Percentiles rank a stretch among this genome's conserved stretches.
Conservation (phyloP, 352 stramenopile species). For the Phytopythium chamaehyphon region DNA sequence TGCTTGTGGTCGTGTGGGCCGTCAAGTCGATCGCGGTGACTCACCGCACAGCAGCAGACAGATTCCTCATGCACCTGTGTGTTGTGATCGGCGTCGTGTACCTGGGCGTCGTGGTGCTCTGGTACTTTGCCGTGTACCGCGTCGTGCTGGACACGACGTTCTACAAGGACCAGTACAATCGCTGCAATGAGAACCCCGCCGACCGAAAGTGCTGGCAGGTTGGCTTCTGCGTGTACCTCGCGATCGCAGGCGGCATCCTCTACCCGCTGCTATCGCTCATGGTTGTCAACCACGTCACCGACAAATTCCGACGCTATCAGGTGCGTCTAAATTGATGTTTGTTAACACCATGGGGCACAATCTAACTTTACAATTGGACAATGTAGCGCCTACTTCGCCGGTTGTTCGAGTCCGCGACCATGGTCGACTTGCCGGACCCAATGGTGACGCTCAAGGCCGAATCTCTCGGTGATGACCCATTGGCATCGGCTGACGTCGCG, state of each 20-base stretch:
- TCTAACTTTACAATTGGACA: neutral
- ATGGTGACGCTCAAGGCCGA: conserved; percentile 38
- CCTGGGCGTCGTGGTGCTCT: conserved; percentile 42
- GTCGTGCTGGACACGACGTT: conserved; percentile 63
- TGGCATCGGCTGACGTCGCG: conserved; percentile 25
- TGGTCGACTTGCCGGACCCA: conserved; percentile 37
- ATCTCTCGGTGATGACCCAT: conserved; percentile 22
- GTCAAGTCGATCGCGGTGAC: conserved; percentile 45
- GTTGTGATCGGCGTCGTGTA: conserved; percentile 50
- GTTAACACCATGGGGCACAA: neutral
- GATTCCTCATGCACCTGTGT: conserved; percentile 70
- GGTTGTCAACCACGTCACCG: conserved; percentile 47
- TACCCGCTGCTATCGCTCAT: conserved; percentile 63
- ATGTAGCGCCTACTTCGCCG: conserved; percentile 30
- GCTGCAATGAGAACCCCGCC: conserved; percentile 52
- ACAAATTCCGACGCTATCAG: conserved; percentile 61
- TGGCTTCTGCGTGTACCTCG: conserved; percentile 53
- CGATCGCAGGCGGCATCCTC: conserved; percentile 41
- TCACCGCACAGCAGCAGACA: conserved; percentile 58
- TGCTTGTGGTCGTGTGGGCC: conserved; percentile 47
- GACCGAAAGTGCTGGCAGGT: conserved; percentile 71
- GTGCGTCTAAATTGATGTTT: conserved; percentile 5
- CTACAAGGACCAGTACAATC: conserved; percentile 78
- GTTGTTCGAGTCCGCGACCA: conserved; percentile 47
- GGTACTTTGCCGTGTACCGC: conserved; percentile 70